Conservation (phyloP, 192 early-diverging fungal genomes). For the Mortierella alpina region DNA sequence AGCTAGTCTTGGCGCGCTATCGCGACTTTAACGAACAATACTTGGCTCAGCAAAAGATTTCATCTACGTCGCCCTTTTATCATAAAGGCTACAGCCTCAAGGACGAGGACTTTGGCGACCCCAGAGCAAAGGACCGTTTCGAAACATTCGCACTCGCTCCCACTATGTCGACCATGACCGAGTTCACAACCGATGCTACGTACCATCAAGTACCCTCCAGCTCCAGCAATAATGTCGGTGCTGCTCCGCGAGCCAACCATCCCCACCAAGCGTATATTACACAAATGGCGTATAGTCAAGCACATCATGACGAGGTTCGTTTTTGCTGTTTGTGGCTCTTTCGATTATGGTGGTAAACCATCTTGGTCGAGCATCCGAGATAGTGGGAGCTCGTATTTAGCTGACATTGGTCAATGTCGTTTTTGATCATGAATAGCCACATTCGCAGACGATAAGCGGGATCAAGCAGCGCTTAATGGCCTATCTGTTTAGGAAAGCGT, state of each 20-base stretch:
- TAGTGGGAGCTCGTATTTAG: not conserved
- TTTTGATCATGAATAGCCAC: slow-evolving; percentile 13
- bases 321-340: not conserved
- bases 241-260: slow-evolving; percentile 3
- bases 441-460: slow-evolving; percentile 63
- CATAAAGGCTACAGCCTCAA: slow-evolving; percentile 31
- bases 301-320: slow-evolving; percentile 34
- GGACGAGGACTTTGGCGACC: slow-evolving; percentile 34
- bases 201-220: slow-evolving; percentile 36
- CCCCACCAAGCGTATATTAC: slow-evolving; percentile 4
- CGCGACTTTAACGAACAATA: slow-evolving; percentile 58
- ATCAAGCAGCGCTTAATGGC: slow-evolving; percentile 77
- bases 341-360: not conserved
- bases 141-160: slow-evolving; percentile 18
- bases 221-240: slow-evolving; percentile 5
- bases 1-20: slow-evolving; percentile 59
- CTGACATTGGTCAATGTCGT: not conserved
- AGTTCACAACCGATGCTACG: slow-evolving; percentile 33
- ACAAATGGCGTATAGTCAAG: slow-evolving; percentile 23
- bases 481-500: slow-evolving; percentile 70
- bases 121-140: slow-evolving; percentile 11
- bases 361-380: not conserved
- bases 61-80: slow-evolving; percentile 21
- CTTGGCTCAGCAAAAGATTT: slow-evolving; percentile 19
- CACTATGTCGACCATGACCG: slow-evolving; percentile 3